Base-by-base conservation (phyloP, 805 yeast species). In the Henningerozyma blattae region DNA sequence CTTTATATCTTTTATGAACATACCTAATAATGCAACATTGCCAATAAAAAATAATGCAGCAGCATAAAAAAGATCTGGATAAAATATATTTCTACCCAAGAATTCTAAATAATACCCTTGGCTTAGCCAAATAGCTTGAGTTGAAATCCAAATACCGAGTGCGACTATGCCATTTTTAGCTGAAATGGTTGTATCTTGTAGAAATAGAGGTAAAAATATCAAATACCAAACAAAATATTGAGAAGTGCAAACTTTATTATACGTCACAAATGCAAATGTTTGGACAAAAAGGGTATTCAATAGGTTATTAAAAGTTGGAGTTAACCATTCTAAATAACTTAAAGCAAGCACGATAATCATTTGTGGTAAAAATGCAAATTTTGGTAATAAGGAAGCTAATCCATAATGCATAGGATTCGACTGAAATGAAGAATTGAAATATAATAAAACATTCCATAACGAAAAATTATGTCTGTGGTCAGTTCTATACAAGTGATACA, bases 401-500 rank as follows among this genome's bases (percentile, higher is more conserved):
- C 25, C 34, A 4, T 34, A 24, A 10, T 13, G 10, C 5, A 12
- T 15, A 5, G 10, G 27, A 9, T 8, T 20, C 12, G 24, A 20
- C 12, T 19, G 29, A 15, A 18, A 30, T 2, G 68, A 56, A 4
- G 86, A 76, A 30, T 68, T 68, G 50, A 69, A 72, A 53, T 80
- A 81, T 27, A 91, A 61, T 16, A 77, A 61, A 10, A 84, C 61
- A 53, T 87, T 82, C 69, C 87, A 91, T 2, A 87, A 64, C 4
- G 95, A 83, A 52, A 91, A 91, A 57, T 91, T 91, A 58, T 91
- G 98, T 31, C 98, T 72, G 56, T 91, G 98, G 54, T 91, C 98
- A 4, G 84, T 57, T 39, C 98, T 65, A 7, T 72, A 64, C 28
- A 89, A 59, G 55, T 89, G 98, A 52, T 89, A 87, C 4, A 85